A percentile compares a stretch with the other conserved stretches of the same genome.
Conservation (phyloP, 2,329 filamentous ascomycete genomes). For the Fusarium lyarnte region DNA sequence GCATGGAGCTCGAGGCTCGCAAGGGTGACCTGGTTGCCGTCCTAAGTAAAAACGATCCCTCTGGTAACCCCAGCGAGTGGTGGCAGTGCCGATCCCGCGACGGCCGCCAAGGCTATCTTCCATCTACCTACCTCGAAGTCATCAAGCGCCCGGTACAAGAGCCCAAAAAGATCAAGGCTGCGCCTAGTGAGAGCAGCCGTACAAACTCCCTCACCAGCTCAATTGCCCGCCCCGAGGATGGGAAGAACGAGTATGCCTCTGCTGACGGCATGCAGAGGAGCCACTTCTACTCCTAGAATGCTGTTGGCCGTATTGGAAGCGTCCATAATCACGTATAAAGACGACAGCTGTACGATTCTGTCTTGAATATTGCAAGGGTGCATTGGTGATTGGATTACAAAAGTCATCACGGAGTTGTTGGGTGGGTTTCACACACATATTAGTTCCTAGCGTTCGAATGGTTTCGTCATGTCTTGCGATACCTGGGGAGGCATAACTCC, state of each 20-base stretch:
- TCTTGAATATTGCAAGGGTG: constrained; percentile 25
- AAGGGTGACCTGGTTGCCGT: constrained; percentile 97
- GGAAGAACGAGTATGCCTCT: constrained; percentile 63
- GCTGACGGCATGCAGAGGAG: constrained; percentile 67
- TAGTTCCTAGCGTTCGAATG: constrained; percentile 39
- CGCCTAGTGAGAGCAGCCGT: constrained; percentile 57
- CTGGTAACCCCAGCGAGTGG: constrained; percentile 94
- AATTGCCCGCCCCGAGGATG: constrained; percentile 49
- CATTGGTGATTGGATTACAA: constrained; percentile 41
- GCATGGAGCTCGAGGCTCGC: constrained; percentile 87
- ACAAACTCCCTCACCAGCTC: constrained; percentile 62
- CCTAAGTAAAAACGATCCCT: constrained; percentile 88
- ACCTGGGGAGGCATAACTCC: constrained; percentile 6
- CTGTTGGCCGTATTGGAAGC: neutral
- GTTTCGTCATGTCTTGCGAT: constrained; percentile 28
- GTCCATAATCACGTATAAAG: constrained; percentile 7
- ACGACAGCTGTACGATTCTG: constrained; percentile 35
- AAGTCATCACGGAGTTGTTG: constrained; percentile 42
- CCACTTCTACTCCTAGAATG: constrained; percentile 63
- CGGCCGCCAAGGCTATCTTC: constrained; percentile 90
- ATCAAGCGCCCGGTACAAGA: constrained; percentile 63
- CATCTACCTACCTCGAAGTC: constrained; percentile 88
- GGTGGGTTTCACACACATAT: constrained; percentile 30
- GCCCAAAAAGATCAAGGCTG: constrained; percentile 62
- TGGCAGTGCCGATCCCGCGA: constrained; percentile 94